A percentile compares a stretch with the other conserved stretches of the same genome.
Evolutionary conservation across 805 yeast species (phyloP).

Genomic region (Pichia eremophila): DNA sequence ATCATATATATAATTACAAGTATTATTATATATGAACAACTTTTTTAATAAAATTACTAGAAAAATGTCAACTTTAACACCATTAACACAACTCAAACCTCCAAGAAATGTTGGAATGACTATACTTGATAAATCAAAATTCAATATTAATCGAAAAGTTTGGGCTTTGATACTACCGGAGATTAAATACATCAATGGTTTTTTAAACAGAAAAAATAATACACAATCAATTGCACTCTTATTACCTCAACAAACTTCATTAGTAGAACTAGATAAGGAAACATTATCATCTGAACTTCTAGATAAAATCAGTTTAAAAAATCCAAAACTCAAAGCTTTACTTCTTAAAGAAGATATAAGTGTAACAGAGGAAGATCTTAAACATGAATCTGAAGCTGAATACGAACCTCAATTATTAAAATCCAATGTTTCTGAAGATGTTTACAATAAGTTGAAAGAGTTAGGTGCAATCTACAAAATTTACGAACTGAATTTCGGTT

Average conservation of each 20-base stretch:
- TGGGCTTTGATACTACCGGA: constrained; percentile 65
- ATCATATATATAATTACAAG: no score
- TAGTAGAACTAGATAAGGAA: constrained; percentile 34
- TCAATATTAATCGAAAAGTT: constrained; percentile 46
- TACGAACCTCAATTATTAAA: constrained; percentile 21
- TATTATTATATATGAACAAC: no score
- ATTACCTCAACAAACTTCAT: constrained; percentile 62
- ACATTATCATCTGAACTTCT: constrained; percentile 6
- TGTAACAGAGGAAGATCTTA: constrained; percentile 27
- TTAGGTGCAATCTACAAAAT: constrained; percentile 39
- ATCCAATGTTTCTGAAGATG: constrained; percentile 31
- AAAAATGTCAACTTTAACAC: constrained; percentile 3
- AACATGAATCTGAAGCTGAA: neutral
- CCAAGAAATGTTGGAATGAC: constrained; percentile 63
- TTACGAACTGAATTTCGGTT: constrained; percentile 50
- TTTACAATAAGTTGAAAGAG: constrained; percentile 27
- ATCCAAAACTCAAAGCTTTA: constrained; percentile 42
- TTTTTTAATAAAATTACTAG: constrained; percentile 3
- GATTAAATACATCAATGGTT: constrained; percentile 49
- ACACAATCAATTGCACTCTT: constrained; percentile 34
- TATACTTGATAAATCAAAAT: constrained; percentile 56
- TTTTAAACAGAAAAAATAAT: constrained; percentile 51
- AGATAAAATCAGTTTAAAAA: constrained; percentile 13
- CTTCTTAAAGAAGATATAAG: constrained; percentile 47
- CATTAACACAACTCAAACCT: constrained; percentile 30